These are phyloP conservation scores for Noccaea bulbosa DNA, from an alignment of 345 rosid species.

Conservation along the genomic window DNA sequence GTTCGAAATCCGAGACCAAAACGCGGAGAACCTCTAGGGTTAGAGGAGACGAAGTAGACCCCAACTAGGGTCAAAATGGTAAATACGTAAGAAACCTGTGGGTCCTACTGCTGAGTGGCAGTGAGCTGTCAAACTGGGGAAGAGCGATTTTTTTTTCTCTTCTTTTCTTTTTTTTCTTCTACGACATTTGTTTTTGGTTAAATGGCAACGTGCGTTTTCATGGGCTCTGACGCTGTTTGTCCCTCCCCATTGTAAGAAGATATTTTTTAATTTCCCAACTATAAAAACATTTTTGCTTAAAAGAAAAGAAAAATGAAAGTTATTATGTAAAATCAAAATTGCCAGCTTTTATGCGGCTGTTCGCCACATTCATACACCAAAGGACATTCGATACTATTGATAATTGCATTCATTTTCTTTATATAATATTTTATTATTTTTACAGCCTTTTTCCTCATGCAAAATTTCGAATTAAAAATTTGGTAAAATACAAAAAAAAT, in stretches of 20 bases:
- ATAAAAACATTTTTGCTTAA: constrained; percentile 9
- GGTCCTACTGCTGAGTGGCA: constrained; percentile 44
- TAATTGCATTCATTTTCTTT: neutral
- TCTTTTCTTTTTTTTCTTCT: neutral
- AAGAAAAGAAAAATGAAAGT: neutral
- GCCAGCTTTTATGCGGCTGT: constrained; percentile 49
- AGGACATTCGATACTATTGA: constrained; percentile 41
- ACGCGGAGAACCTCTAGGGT: constrained; percentile 49
- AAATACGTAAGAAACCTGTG: constrained; percentile 1
- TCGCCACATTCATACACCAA: constrained; percentile 44
- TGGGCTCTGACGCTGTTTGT: constrained; percentile 47
- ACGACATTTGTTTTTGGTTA: neutral
- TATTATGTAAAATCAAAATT: constrained; percentile 28
- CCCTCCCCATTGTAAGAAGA: constrained; percentile 29
- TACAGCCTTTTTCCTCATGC: neutral
- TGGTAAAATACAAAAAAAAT: neutral
- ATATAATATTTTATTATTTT: neutral
- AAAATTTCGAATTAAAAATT: neutral
- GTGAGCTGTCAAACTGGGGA: constrained; percentile 48
- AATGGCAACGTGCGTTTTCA: constrained; percentile 48
- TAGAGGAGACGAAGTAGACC: constrained; percentile 17
- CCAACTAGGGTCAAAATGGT: constrained; percentile 34
- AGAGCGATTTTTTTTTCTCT: constrained; percentile 3
- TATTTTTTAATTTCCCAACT: constrained; percentile 25
- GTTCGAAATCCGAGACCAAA: constrained; percentile 31